A percentile compares a stretch with the other conserved stretches of the same genome.
These are phyloP conservation scores for Lasiosphaeria ovina DNA, from an alignment of 495 filamentous ascomycete species.

Conservation along the genomic window DNA sequence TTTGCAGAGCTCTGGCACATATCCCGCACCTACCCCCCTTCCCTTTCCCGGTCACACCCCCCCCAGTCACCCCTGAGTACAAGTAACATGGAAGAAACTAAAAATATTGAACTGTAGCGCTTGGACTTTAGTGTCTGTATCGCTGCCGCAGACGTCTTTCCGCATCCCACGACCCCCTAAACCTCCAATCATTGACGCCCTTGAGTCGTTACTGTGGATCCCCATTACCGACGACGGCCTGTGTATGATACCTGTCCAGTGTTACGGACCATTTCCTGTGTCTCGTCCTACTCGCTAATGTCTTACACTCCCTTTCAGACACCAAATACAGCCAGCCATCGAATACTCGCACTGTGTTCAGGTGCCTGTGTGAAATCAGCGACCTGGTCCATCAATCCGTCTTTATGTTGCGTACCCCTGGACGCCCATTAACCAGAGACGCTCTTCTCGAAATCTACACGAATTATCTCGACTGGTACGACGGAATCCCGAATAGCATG, in stretches of 20 bases:
- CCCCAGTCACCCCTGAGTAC: constrained; percentile 6
- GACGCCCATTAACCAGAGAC: constrained; percentile 55
- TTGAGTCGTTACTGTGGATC: constrained; percentile 56
- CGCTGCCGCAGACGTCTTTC: constrained; percentile 60
- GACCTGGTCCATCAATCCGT: constrained; percentile 65
- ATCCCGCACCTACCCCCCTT: constrained; percentile 17
- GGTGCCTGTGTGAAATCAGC: constrained; percentile 62
- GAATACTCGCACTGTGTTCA: constrained; percentile 57
- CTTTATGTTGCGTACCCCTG: constrained; percentile 62
- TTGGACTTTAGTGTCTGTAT: constrained; percentile 61
- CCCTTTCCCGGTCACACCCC: constrained; percentile 1
- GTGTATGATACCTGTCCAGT: constrained; percentile 11
- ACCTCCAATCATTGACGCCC: constrained; percentile 52
- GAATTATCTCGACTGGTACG: constrained; percentile 61
- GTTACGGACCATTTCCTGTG: not conserved
- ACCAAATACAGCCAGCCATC: constrained; percentile 49
- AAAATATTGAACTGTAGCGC: constrained; percentile 39
- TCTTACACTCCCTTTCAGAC: constrained; percentile 46
- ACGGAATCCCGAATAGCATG: constrained; percentile 56
- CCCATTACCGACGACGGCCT: constrained; percentile 58
- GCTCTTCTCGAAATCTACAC: constrained; percentile 56
- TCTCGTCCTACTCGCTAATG: constrained; percentile 15
- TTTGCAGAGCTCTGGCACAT: no score
- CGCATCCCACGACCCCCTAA: constrained; percentile 57
- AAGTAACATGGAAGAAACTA: constrained; percentile 18